Percentiles rank a stretch among this genome's conserved stretches.
Evolutionary conservation across 1,284 basidiomycete species (phyloP).

Genomic region (Leccinum subfulvum): DNA sequence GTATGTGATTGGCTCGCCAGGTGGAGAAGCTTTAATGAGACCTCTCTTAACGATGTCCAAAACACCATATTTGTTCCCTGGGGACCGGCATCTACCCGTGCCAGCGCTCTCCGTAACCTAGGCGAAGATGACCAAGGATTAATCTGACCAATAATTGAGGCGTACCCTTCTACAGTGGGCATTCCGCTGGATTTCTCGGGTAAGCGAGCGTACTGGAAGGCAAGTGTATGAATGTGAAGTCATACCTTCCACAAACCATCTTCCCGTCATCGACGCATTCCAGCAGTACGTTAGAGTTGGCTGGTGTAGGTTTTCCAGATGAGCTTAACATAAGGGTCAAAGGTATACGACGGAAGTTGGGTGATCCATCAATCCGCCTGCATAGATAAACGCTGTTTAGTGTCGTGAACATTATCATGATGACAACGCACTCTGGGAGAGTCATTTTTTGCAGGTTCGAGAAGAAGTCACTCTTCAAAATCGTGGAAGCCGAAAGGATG

Average conservation of each 20-base stretch:
- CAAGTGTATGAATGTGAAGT: slow-evolving; percentile 4
- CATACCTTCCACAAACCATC: slow-evolving; percentile 83
- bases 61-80: slow-evolving; percentile 70
- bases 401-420: not conserved
- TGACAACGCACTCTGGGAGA: slow-evolving; percentile 73
- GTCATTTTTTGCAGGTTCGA: slow-evolving; percentile 93
- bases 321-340: slow-evolving; percentile 52
- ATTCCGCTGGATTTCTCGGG: slow-evolving; percentile 60
- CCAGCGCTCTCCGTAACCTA: slow-evolving; percentile 80
- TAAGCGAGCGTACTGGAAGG: slow-evolving; percentile 10
- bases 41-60: slow-evolving; percentile 93
- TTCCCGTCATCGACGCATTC: slow-evolving; percentile 46
- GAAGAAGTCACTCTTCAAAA: slow-evolving; percentile 98
- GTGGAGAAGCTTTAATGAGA: slow-evolving; percentile 28
- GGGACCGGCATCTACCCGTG: slow-evolving; percentile 78
- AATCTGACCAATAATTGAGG: slow-evolving; percentile 1
- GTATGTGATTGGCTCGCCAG: slow-evolving; percentile 3
- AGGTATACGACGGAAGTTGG: slow-evolving; percentile 85
- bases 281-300: slow-evolving; percentile 35
- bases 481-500: slow-evolving; percentile 89
- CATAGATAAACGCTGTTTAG: slow-evolving; percentile 6
- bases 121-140: slow-evolving; percentile 1
- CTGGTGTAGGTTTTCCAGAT: slow-evolving; percentile 35
- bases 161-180: slow-evolving; percentile 84
- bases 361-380: slow-evolving; percentile 89